phyloP scores from a whole-genome alignment of 2,329 filamentous ascomycete species.

The Rachicladosporium sp. region DNA sequence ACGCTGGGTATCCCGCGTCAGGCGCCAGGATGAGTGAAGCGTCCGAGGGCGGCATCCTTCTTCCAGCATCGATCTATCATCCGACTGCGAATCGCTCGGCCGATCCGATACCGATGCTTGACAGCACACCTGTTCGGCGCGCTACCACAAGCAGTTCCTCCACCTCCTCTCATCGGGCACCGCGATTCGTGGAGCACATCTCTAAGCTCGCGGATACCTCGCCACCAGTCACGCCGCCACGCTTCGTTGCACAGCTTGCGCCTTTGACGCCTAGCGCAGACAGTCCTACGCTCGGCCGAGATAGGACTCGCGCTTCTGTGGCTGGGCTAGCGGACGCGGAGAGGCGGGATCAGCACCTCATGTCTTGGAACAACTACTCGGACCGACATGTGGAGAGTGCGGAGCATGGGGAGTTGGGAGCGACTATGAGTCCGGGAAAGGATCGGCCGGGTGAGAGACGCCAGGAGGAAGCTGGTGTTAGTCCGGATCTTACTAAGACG shows the following conservation, averaged over 20 bases:
- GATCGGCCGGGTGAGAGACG: slow-evolving; percentile 1
- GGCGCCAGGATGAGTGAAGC: too few species aligned
- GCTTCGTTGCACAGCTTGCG: neutral
- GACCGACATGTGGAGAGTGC: slow-evolving; percentile 1
- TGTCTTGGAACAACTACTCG: slow-evolving; percentile 16
- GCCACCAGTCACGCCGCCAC: neutral
- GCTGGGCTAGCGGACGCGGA: too few species aligned
- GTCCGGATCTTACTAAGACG: slow-evolving; percentile 5
- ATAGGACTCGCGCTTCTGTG: slow-evolving; percentile 2
- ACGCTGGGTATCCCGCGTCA: too few species aligned
- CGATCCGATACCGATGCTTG: slow-evolving; percentile 8
- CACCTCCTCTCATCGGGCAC: slow-evolving; percentile 2
- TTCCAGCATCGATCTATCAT: slow-evolving; percentile 6
- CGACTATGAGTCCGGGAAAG: neutral
- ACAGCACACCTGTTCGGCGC: slow-evolving; percentile 6
- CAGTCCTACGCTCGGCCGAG: slow-evolving; percentile 12
- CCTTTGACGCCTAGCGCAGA: slow-evolving; percentile 6
- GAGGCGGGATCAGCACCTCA: slow-evolving; percentile 6
- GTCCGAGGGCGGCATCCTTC: neutral
- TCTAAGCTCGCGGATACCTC: slow-evolving; percentile 11
- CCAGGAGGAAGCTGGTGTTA: slow-evolving; percentile 2
- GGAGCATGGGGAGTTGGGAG: slow-evolving; percentile 1
- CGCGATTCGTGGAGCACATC: slow-evolving; percentile 9
- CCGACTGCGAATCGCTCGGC: slow-evolving; percentile 1
- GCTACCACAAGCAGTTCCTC: neutral